These are phyloP conservation scores for Moesziomyces sp. DNA, from an alignment of 1,284 basidiomycete genomes.

Conservation along the genomic window DNA sequence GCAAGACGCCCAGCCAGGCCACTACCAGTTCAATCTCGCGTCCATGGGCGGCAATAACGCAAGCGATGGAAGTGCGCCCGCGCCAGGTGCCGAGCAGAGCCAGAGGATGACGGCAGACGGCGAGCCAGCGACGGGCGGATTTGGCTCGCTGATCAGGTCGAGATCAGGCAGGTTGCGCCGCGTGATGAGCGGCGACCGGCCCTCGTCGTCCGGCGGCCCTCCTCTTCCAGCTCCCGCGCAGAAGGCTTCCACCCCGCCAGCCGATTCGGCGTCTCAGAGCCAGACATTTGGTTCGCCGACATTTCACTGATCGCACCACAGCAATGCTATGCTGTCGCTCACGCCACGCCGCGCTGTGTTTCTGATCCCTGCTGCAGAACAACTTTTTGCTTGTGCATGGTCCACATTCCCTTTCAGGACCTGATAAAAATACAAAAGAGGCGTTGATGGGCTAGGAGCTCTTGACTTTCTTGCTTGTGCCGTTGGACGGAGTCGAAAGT, in stretches of 20 bases:
- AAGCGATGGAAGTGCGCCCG: not conserved
- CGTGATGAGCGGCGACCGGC: constrained; percentile 3
- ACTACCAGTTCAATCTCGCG: constrained; percentile 35
- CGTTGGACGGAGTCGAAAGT: constrained; percentile 6
- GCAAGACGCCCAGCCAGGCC: constrained; percentile 13
- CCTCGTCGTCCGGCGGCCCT: not conserved
- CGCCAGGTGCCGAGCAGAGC: not conserved
- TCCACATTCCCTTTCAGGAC: no score
- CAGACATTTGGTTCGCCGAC: no score
- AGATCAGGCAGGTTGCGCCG: constrained; percentile 13
- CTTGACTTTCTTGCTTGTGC: constrained; percentile 35
- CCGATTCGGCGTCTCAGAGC: not conserved
- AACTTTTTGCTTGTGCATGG: no score
- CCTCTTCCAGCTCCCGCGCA: not conserved
- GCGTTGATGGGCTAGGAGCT: constrained; percentile 1
- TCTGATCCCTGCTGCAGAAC: no score
- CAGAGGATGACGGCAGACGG: not conserved
- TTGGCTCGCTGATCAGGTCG: constrained; percentile 12
- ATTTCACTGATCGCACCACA: no score
- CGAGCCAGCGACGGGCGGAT: not conserved
- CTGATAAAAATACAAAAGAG: no score
- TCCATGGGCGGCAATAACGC: not conserved
- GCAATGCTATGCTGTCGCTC: no score
- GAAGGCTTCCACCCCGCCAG: not conserved
- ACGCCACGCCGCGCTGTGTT: no score